phyloP scores from a whole-genome alignment of 768 basidiomycete genomes.

The Collybia mongolica region DNA sequence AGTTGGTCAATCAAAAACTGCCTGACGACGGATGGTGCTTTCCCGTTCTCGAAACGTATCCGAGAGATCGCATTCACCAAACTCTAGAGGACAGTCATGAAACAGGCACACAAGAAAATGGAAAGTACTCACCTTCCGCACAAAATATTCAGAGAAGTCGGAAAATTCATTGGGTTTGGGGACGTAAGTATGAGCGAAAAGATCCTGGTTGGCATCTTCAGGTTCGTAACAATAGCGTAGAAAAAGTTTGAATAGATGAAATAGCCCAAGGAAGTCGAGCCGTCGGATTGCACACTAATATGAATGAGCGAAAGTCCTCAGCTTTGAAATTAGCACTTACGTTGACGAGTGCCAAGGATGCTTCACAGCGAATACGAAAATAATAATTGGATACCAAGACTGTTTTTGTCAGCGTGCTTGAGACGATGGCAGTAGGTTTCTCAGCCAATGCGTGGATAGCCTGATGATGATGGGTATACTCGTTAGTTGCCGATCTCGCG shows the following conservation, averaged over 20 bases:
- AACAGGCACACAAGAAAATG: background rate
- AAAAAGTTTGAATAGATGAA: slow-evolving; percentile 95
- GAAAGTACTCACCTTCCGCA: slow-evolving; percentile 71
- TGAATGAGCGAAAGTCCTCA: slow-evolving; percentile 6
- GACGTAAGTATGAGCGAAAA: slow-evolving; percentile 87
- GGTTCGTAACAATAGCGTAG: slow-evolving; percentile 89
- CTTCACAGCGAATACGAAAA: slow-evolving; percentile 94
- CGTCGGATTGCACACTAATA: slow-evolving; percentile 78
- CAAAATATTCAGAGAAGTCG: slow-evolving; percentile 90
- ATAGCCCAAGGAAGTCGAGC: slow-evolving; percentile 87
- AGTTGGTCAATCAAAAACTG: slow-evolving; percentile 90
- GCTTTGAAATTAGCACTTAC: slow-evolving; percentile 41
- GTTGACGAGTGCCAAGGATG: slow-evolving; percentile 77
- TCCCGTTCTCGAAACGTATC: slow-evolving; percentile 84
- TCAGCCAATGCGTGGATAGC: slow-evolving; percentile 86
- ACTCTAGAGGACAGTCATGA: slow-evolving; percentile 40
- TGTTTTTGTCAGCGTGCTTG: slow-evolving; percentile 90
- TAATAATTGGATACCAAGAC: slow-evolving; percentile 95
- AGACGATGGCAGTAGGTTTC: slow-evolving; percentile 81
- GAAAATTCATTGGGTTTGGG: slow-evolving; percentile 94
- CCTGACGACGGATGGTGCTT: slow-evolving; percentile 81
- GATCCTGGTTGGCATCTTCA: slow-evolving; percentile 75
- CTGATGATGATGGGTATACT: slow-evolving; percentile 37
- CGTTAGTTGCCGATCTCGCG: background rate
- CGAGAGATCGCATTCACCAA: slow-evolving; percentile 82